These are phyloP conservation scores for Toxoplasma gondii DNA, from an alignment of 169 alveolate species.

Conservation along the genomic window DNA sequence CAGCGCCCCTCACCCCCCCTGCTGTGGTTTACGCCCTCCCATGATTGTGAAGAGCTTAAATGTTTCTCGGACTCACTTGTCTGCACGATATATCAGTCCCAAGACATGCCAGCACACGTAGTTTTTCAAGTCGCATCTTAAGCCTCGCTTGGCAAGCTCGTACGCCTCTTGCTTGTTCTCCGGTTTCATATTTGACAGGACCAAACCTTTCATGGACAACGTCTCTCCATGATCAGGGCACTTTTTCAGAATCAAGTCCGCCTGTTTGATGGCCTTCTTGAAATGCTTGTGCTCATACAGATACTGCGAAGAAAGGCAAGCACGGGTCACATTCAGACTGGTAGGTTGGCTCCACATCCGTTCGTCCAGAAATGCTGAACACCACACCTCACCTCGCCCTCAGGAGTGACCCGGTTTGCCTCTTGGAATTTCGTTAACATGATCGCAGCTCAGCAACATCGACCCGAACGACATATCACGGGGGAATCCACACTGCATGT, in stretches of 20 bases:
- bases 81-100: slow-evolving; percentile 71
- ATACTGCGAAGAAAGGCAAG: background rate
- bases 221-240: slow-evolving; percentile 75
- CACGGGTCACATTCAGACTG: background rate
- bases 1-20: no score
- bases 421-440: no score
- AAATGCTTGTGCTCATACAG: slow-evolving; percentile 72
- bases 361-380: background rate
- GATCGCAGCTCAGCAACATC: no score
- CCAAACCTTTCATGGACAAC: slow-evolving; percentile 73
- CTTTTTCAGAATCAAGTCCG: slow-evolving; percentile 71
- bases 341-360: background rate
- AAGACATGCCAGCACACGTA: slow-evolving; percentile 75
- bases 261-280: slow-evolving; percentile 71
- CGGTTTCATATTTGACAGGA: slow-evolving; percentile 57
- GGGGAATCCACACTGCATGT: no score
- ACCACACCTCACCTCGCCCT: background rate
- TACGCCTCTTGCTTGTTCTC: slow-evolving; percentile 73
- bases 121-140: slow-evolving; percentile 65
- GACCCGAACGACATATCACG: no score
- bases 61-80: slow-evolving; percentile 37
- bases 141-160: slow-evolving; percentile 70
- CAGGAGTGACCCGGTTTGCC: background rate
- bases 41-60: no score
- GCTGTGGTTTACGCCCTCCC: no score